Evolutionary conservation across 371 early-diverging fungal genomes (phyloP), one percentile per base, ranked within the genome.

Genomic region (Chytridium lagenaria): DNA sequence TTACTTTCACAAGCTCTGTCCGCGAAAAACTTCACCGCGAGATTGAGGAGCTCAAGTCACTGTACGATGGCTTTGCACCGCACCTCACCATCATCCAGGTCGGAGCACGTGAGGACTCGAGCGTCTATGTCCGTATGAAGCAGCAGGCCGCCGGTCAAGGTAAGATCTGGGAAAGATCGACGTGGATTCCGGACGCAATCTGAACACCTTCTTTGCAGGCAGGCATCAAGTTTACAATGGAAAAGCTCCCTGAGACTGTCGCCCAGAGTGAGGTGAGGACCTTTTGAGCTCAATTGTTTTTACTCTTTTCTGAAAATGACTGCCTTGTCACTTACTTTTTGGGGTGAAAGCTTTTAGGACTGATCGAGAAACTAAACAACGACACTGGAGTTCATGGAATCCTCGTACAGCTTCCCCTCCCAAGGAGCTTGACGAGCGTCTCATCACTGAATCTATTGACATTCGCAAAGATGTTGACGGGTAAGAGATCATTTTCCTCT

Each of bases 381-480:
- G 92, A 95, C 77, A 87, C 88, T 1, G 34, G 73, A 16, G 85
- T 95, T 33, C 96, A 96, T 75, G 97, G 98, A 34, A 90, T 98
- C 68, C 82, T 98, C 3, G 95, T 98, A 49, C 98, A 98, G 81
- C 85, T 96, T 77, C 98, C 98, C n/a, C 83, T 97, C n/a, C 95
- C 97, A 77, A 80, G 7, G 91, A 91, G 70, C 83, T 96, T 67
- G 88, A 90, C 75, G 93, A 94, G 74, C 80, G 82, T 65, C 85
- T 83, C 19, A 86, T 96, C 34, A 91, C 93, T 30, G 94, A 96
- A 74, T 88, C 93, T 28, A 92, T 98, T 72, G 85, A 88, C 76
- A 86, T 89, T 7, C 81, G 86, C 76, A 98, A 97, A 82, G 98
- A 98, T 81, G 97, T 98, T 12, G 98, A 98, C 82, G 98, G 98